Base-by-base conservation (phyloP, 2,329 filamentous ascomycete genomes). In the Fusarium tricinctum region DNA sequence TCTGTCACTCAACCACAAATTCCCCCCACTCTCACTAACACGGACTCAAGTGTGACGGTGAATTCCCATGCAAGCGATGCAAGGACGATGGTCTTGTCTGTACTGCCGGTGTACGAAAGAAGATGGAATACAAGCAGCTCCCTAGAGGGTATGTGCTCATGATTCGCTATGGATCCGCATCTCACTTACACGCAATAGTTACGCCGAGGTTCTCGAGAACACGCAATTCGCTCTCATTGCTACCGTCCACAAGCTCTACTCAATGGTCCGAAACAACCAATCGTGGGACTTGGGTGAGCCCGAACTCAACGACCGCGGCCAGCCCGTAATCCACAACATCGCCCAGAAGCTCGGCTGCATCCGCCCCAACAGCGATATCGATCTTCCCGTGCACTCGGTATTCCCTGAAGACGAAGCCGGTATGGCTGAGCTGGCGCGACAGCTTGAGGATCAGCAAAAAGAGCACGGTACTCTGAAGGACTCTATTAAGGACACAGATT, bases 81-180 rank as follows among this genome's bases (percentile, higher is more conserved):
- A 89, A 88, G 77, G 87, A 90, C 69, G 88, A 90, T 64, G 87
- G 87, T 17, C 80, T 89, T 9, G 86, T 90, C 20, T 90, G 88
- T 78, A 89, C 86, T 9, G 87, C 87, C 17, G 88, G 88, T 9
- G 85, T 86, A 15, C 81, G 88, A 65, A 90, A 89, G 74, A 90
- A 90, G 85, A 87, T 87, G n/a, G 88, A 90, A 72, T 90, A 88
- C 76, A 90, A 90, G 80, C 87, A 90, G 77, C 76, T 90, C 46
- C 88, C 88, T 13, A 80, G 85, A 81, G 88, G 88, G 83, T 89
- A 82, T 60, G 84, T 75, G 17, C 17, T 39, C 35, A 28, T 33
- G 39, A 20, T 48, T 32, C 26, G n/a, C 58, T 26, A 28, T 45
- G 23, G 8, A 42, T 33, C 49, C 22, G 20, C 51, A 46, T 23